Base-by-base conservation (phyloP, 1,284 basidiomycete species). In the Trichosporon sp. region DNA sequence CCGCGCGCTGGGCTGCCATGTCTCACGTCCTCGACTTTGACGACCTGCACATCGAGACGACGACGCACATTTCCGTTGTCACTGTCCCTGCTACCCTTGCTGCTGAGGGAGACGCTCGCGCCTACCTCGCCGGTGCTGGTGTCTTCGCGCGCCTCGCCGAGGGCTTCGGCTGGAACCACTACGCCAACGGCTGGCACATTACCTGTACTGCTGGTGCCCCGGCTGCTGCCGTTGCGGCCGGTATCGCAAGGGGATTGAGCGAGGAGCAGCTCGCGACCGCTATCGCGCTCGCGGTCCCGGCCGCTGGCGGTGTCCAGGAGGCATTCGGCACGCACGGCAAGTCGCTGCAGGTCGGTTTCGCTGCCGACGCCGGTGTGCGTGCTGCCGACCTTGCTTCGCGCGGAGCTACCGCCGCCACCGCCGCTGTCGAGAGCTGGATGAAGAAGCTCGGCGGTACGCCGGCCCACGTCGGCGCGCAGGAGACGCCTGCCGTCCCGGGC, bases 21-120 rank as follows among this genome's bases (percentile, higher is more conserved):
- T 23, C 61, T 3, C 61, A 62, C 61, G 61, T 62, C 1, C 56
- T 62, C 23, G 61, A 62, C 56, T 62, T 62, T 49, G 61, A 62
- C 56, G 61, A 62, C 61, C 61, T 62, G 56, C 61, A 62, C 61
- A 62, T 58, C 14, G 61, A 62, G 56, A 62, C 61, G 37, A 62
- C 61, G 23, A 62, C 61, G 32, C 61, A 62, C 56, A 62, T 62
- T 11, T 36, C 31, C 16, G 61, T 62, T 32, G 61, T 62, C 7
- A 62, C 56, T 8, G 61, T 62, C 8, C 61, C 61, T 2, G 61
- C 61, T 3, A 56, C 56, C 2, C 56, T 62, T 1, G 61, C 61
- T 6, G 61, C 61, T 14, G 54, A 56, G 40, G 61, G 61, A 21
- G 61, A 62, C 44, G 61, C 61, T 11, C 56, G 56, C 61, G 61